Conservation (phyloP, 805 yeast species). For the Komagataella ulmi region DNA sequence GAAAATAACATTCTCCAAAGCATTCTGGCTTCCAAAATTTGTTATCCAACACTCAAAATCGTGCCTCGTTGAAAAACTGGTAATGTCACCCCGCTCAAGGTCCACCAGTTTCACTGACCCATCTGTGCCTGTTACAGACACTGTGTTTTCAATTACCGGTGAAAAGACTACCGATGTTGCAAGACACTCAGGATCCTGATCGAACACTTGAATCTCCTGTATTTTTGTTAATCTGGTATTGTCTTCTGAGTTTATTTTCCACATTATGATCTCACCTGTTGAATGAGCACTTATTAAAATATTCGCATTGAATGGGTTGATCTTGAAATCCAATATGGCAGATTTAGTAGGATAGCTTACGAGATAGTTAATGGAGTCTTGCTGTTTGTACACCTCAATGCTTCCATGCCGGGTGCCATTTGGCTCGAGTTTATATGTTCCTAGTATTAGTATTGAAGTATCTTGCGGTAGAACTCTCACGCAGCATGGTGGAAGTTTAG, state of each 20-base stretch:
- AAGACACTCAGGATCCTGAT: slow-evolving; percentile 22
- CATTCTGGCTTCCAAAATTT: slow-evolving; percentile 45
- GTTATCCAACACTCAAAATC: slow-evolving; percentile 85
- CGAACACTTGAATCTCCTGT: slow-evolving; percentile 31
- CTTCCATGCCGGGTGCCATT: slow-evolving; percentile 54
- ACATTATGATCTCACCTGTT: slow-evolving; percentile 57
- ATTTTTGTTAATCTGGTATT: slow-evolving; percentile 9
- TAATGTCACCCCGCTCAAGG: slow-evolving; percentile 7
- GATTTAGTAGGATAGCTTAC: slow-evolving; percentile 25
- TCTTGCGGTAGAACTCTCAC: slow-evolving; percentile 45
- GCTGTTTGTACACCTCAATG: slow-evolving; percentile 28
- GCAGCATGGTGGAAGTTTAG: slow-evolving; percentile 76
- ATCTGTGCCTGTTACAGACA: slow-evolving; percentile 52
- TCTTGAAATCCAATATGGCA: slow-evolving; percentile 70
- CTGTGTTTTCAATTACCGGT: slow-evolving; percentile 19
- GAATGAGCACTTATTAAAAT: slow-evolving; percentile 60
- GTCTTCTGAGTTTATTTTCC: slow-evolving; percentile 29
- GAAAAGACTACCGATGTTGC: slow-evolving; percentile 57
- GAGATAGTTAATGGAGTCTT: slow-evolving; percentile 5
- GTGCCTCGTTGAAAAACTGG: slow-evolving; percentile 31
- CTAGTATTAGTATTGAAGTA: slow-evolving; percentile 38
- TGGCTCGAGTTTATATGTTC: slow-evolving; percentile 68
- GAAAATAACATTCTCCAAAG: slow-evolving; percentile 43
- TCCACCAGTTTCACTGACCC: slow-evolving; percentile 43
- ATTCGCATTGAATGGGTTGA: slow-evolving; percentile 38